Conservation (phyloP, 306 rosid species). For the Corylus heterophylla region DNA sequence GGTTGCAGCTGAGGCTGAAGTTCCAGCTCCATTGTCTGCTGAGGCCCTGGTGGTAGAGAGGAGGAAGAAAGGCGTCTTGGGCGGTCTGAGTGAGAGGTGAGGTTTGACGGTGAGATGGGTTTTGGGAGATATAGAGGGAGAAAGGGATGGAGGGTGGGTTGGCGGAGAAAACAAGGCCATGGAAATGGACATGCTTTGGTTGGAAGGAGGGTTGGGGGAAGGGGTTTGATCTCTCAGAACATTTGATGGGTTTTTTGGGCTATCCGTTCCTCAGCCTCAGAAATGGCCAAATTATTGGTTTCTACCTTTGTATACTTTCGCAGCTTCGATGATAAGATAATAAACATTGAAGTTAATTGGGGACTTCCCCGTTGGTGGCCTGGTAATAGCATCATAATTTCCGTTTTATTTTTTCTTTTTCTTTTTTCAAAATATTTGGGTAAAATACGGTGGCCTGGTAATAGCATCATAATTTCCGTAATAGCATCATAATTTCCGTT, state of each 20-base stretch:
- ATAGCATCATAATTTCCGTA: too few relatives aligned
- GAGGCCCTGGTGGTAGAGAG: constrained; percentile 43
- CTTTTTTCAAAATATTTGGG: too few relatives aligned
- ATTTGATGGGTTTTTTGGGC: constrained; percentile 15
- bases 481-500: too few relatives aligned
- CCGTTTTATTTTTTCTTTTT: too few relatives aligned
- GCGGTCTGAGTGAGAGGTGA: constrained; percentile 33
- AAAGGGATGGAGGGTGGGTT: constrained; percentile 42
- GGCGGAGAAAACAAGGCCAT: constrained; percentile 79
- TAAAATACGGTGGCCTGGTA: too few relatives aligned
- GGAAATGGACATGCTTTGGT: constrained; percentile 47
- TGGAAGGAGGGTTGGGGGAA: not conserved
- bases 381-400: too few relatives aligned
- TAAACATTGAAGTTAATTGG: too few relatives aligned
- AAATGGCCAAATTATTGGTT: not conserved
- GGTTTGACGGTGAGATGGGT: constrained; percentile 35
- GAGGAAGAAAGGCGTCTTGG: constrained; percentile 30
- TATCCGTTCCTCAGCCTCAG: constrained; percentile 35
- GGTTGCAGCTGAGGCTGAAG: constrained; percentile 37
- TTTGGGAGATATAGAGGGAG: constrained; percentile 45
- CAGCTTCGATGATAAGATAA: too few relatives aligned
- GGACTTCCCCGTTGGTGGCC: too few relatives aligned
- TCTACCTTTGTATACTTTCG: too few relatives aligned
- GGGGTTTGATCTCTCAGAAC: constrained; percentile 29
- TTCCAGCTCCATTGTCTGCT: constrained; percentile 55